These are phyloP conservation scores for Magnaporthiopsis poae DNA, from an alignment of 2,329 filamentous ascomycete genomes.

Conservation along the genomic window DNA sequence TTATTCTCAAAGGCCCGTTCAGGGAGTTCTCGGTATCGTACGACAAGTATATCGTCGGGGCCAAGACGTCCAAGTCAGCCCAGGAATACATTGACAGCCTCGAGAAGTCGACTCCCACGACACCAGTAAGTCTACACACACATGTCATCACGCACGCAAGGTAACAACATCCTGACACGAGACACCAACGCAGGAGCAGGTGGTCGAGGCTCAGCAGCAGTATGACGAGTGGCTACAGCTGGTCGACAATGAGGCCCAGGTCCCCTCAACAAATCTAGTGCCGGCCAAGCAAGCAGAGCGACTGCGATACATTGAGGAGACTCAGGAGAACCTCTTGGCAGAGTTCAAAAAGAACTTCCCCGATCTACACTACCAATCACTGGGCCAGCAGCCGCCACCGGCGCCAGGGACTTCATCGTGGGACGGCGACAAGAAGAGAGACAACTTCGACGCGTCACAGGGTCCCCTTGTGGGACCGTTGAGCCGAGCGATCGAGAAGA, in stretches of 20 bases:
- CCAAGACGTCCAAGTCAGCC: conserved; percentile 31
- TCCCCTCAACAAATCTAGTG: conserved; percentile 27
- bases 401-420: neutral
- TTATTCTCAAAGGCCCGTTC: conserved; percentile 47
- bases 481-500: conserved; percentile 23
- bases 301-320: conserved; percentile 29
- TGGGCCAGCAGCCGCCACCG: conserved; percentile 22
- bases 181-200: conserved; percentile 12
- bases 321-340: conserved; percentile 38
- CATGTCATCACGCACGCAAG: neutral
- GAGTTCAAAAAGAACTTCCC: conserved; percentile 39
- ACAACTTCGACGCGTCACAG: conserved; percentile 15
- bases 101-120: conserved; percentile 24
- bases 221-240: conserved; percentile 36
- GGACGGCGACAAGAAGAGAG: conserved; percentile 12
- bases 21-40: conserved; percentile 45
- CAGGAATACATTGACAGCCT: conserved; percentile 30
- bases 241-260: conserved; percentile 33
- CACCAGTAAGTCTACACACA: conserved; percentile 21
- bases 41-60: conserved; percentile 37
- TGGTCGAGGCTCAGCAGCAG: conserved; percentile 23
- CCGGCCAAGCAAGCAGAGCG: conserved; percentile 31
- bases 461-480: conserved; percentile 21
- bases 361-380: conserved; percentile 34
- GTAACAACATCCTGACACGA: no score